A percentile compares a stretch with the other conserved stretches of the same genome.
phyloP scores from a whole-genome alignment of 805 yeast species.

The Candida boleticola region DNA sequence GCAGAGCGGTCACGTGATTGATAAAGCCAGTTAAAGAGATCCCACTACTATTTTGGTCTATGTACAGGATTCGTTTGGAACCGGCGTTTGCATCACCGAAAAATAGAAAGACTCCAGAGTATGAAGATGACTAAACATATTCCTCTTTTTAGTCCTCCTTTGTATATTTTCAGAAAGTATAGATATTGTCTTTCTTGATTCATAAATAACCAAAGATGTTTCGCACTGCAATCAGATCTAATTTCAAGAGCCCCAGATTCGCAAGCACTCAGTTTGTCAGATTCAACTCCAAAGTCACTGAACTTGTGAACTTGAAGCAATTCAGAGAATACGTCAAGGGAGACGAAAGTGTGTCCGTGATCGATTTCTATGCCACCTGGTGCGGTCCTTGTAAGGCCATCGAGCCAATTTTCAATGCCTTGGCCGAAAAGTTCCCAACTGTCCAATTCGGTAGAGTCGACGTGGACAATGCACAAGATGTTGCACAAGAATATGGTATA shows the following conservation, averaged over 20 bases:
- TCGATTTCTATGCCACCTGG: constrained; percentile 45
- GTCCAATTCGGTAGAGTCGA: constrained; percentile 69
- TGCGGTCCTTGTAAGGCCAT: constrained; percentile 46
- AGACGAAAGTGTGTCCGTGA: constrained; percentile 28
- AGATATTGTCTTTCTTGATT: no score
- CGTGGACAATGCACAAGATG: constrained; percentile 60
- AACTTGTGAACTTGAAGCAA: constrained; percentile 24
- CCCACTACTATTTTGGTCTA: no score
- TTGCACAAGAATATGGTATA: constrained; percentile 60
- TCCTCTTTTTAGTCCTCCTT: no score
- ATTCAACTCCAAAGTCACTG: constrained; percentile 21
- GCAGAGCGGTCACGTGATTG: not conserved
- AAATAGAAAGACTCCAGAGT: no score
- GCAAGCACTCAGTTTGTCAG: constrained; percentile 1
- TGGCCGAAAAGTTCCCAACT: constrained; percentile 37
- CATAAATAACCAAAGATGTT: constrained; percentile 5
- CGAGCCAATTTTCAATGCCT: constrained; percentile 34
- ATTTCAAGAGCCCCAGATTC: not conserved
- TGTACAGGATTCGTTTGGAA: no score
- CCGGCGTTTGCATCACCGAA: no score
- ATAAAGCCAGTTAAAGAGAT: no score
- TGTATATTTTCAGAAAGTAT: no score
- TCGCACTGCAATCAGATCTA: constrained; percentile 4
- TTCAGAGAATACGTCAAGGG: constrained; percentile 23
- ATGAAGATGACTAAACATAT: no score